A percentile compares a stretch with the other conserved stretches of the same genome.
Conservation (phyloP, 441 rosid species). For the Arabidopsis lyrata region DNA sequence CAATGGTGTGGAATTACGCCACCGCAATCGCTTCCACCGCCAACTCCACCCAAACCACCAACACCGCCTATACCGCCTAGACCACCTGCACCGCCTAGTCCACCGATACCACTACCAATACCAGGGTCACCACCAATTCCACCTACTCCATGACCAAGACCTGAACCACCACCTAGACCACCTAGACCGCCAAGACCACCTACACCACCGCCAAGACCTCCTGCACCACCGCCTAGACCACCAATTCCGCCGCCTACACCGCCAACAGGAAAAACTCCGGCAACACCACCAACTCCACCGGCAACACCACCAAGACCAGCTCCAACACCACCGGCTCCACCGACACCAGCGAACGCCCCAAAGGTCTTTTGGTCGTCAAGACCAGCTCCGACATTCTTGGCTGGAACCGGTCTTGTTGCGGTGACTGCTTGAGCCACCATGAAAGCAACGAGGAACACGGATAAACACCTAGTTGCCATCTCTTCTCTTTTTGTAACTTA, state of each 20-base stretch:
- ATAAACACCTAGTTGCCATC: conserved; percentile 37
- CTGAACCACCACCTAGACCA: conserved; percentile 43
- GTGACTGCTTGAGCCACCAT: conserved; percentile 41
- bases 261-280: conserved; percentile 45
- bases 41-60: conserved; percentile 53
- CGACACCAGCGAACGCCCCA: conserved; percentile 61
- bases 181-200: conserved; percentile 32
- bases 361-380: conserved; percentile 74
- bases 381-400: conserved; percentile 49
- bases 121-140: conserved; percentile 37
- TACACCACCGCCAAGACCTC: conserved; percentile 44
- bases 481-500: conserved; percentile 4
- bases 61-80: conserved; percentile 38
- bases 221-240: conserved; percentile 45
- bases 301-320: conserved; percentile 53
- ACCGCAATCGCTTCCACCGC: conserved; percentile 48
- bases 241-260: conserved; percentile 42
- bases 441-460: conserved; percentile 36
- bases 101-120: conserved; percentile 38
- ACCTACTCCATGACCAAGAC: conserved; percentile 49
- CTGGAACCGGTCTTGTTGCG: conserved; percentile 50
- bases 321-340: conserved; percentile 47
- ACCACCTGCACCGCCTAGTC: conserved; percentile 50
- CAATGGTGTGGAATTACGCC: conserved; percentile 47
- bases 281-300: conserved; percentile 47